Conservation (phyloP, 257 asterid species). For the Capsicum rhomboideum region DNA sequence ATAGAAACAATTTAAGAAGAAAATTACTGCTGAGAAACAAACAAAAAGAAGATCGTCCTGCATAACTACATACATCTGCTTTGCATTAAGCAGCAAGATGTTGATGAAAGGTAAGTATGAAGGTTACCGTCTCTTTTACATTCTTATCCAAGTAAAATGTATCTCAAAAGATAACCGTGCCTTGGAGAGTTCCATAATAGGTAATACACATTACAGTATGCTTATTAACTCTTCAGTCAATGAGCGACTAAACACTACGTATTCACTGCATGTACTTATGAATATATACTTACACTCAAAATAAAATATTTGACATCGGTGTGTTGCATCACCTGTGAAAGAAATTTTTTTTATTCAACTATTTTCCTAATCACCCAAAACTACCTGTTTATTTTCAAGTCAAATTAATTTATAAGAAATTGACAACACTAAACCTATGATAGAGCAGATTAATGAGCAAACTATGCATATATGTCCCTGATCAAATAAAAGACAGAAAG, state of each 20-base stretch:
- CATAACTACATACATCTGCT: background rate
- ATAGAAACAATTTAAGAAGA: slow-evolving; percentile 1
- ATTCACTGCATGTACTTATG: background rate
- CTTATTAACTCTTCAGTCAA: background rate
- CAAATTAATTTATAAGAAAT: background rate
- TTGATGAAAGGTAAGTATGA: background rate
- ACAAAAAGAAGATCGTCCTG: background rate
- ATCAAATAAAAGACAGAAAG: background rate
- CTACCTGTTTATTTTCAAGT: background rate
- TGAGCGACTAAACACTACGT: background rate
- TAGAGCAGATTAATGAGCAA: background rate
- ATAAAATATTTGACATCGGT: background rate
- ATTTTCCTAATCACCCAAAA: background rate
- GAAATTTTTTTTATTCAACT: background rate
- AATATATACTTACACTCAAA: background rate
- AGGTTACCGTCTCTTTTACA: background rate
- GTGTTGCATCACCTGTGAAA: background rate
- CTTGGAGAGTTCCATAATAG: background rate
- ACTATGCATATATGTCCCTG: background rate
- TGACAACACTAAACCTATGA: background rate
- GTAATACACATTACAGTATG: background rate
- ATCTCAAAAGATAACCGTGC: background rate
- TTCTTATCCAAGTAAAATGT: background rate
- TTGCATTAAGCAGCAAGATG: background rate
- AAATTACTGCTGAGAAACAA: background rate